Evolutionary conservation across 164 flowering plant species (phyloP).

Genomic region (Kingdonia uniflora): DNA sequence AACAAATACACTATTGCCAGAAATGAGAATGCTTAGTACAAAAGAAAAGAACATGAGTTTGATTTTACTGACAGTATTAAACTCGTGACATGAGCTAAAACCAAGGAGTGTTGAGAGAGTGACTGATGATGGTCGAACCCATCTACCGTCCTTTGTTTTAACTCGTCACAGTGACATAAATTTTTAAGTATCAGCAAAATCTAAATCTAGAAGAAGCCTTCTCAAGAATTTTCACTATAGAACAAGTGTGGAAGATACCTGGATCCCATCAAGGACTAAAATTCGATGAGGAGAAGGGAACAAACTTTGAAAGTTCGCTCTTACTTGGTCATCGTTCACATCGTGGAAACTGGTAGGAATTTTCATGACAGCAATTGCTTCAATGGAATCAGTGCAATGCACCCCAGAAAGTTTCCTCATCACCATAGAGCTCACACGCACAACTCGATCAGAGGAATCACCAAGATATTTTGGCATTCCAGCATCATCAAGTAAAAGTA

Average conservation of each 20-base stretch:
- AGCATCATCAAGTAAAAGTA: constrained; percentile 53
- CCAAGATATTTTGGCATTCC: constrained; percentile 42
- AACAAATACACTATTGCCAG: too few relatives aligned
- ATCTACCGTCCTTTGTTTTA: too few relatives aligned
- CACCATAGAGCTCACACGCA: constrained; percentile 53
- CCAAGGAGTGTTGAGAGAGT: too few relatives aligned
- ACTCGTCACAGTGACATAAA: too few relatives aligned
- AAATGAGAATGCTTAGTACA: too few relatives aligned
- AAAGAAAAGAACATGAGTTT: too few relatives aligned
- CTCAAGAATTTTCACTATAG: neutral
- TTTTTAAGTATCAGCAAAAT: too few relatives aligned
- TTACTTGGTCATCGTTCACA: constrained; percentile 23
- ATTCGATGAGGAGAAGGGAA: constrained; percentile 53
- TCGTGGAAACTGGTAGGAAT: constrained; percentile 46
- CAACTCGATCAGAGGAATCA: constrained; percentile 24
- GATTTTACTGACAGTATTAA: too few relatives aligned
- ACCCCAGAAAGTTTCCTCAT: constrained; percentile 79
- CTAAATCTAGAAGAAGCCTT: too few relatives aligned
- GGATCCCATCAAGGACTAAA: constrained; percentile 86
- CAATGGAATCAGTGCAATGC: constrained; percentile 63
- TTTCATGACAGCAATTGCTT: constrained; percentile 65
- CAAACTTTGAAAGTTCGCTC: constrained; percentile 30
- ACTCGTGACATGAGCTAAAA: too few relatives aligned
- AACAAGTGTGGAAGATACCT: constrained; percentile 33
- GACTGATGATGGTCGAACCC: too few relatives aligned